Evolutionary conservation across 176 grass and related monocot species (phyloP).

Genomic region (Cenchrus americanus): DNA sequence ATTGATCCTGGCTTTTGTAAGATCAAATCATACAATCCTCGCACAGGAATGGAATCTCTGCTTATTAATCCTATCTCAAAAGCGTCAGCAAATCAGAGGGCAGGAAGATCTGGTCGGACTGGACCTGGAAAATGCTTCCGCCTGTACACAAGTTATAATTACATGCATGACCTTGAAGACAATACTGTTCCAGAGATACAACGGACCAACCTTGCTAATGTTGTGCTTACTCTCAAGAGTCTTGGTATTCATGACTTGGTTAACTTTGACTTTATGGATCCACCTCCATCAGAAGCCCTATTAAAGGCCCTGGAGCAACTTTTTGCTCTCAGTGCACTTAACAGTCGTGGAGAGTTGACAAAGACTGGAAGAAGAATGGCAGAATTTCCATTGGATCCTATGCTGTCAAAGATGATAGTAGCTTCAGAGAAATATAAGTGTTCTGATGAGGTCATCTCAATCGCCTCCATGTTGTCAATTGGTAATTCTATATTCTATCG

Average conservation of each 20-base stretch:
- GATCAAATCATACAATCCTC: constrained; percentile 91
- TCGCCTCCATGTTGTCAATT: constrained; percentile 83
- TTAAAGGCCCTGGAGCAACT: constrained; percentile 90
- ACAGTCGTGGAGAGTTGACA: constrained; percentile 85
- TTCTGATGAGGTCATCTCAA: constrained; percentile 82
- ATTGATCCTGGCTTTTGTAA: constrained; percentile 96
- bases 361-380: constrained; percentile 97
- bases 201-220: constrained; percentile 88
- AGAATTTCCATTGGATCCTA: constrained; percentile 93
- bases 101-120: constrained; percentile 90
- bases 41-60: constrained; percentile 91
- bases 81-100: constrained; percentile 89
- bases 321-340: constrained; percentile 93
- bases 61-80: constrained; percentile 91
- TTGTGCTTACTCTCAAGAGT: constrained; percentile 92
- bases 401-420: constrained; percentile 92
- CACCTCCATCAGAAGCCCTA: constrained; percentile 86
- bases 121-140: constrained; percentile 96
- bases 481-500: constrained; percentile 98
- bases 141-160: constrained; percentile 86
- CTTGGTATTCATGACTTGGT: constrained; percentile 94
- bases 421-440: constrained; percentile 91
- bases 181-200: constrained; percentile 93
- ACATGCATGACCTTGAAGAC: constrained; percentile 89
- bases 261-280: constrained; percentile 99